Evolutionary conservation across 768 basidiomycete species (phyloP).

Genomic region (Russula lepida): DNA sequence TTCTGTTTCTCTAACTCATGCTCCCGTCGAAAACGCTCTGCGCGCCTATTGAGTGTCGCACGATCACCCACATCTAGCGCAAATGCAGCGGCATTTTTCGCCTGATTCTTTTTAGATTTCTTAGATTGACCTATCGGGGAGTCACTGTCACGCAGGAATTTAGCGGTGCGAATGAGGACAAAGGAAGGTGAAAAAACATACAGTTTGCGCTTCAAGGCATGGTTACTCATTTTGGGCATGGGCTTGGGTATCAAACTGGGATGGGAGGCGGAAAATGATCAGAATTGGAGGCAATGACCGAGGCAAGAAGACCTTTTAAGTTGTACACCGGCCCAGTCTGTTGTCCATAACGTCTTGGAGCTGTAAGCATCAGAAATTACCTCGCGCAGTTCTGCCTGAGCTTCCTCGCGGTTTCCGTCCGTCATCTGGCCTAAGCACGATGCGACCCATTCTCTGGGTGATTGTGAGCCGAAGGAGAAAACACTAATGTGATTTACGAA

Average conservation of each 20-base stretch:
- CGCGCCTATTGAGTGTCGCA: slow-evolving; percentile 64
- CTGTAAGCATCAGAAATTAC: slow-evolving; percentile 92
- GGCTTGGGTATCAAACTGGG: slow-evolving; percentile 56
- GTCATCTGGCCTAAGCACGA: slow-evolving; percentile 89
- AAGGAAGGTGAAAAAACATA: slow-evolving; percentile 27
- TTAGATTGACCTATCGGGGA: slow-evolving; percentile 26
- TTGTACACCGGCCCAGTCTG: slow-evolving; percentile 86
- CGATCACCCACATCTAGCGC: slow-evolving; percentile 54
- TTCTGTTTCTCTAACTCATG: slow-evolving; percentile 78
- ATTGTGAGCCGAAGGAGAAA: slow-evolving; percentile 14
- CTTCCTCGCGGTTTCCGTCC: slow-evolving; percentile 76
- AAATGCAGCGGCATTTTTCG: slow-evolving; percentile 23
- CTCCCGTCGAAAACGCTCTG: slow-evolving; percentile 85
- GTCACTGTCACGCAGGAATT: slow-evolving; percentile 1
- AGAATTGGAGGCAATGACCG: neutral
- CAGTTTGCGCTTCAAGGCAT: slow-evolving; percentile 63
- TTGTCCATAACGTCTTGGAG: slow-evolving; percentile 80
- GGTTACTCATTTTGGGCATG: slow-evolving; percentile 31
- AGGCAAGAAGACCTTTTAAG: slow-evolving; percentile 60
- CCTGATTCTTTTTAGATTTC: slow-evolving; percentile 52
- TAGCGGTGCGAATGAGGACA: neutral
- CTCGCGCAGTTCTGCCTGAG: slow-evolving; percentile 91
- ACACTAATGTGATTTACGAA: slow-evolving; percentile 28
- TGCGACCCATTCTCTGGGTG: slow-evolving; percentile 84
- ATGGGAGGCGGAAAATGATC: neutral